Conservation (phyloP, 1,284 basidiomycete species). For the Ceratobasidium sp. region DNA sequence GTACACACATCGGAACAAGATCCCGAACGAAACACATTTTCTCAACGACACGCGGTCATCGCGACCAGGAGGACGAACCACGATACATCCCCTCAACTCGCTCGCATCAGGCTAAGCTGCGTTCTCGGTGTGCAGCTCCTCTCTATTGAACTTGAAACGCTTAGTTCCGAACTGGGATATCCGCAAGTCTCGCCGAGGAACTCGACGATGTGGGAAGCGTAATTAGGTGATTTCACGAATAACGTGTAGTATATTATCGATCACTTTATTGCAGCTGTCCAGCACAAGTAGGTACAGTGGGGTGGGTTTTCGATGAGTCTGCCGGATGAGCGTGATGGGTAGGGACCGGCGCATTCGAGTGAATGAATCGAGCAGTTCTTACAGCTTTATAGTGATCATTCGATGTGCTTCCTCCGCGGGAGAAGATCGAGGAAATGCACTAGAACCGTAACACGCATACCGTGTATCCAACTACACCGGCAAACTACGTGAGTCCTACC, state of each 20-base stretch:
- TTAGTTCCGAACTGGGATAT: slow-evolving; percentile 99
- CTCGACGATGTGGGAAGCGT: slow-evolving; percentile 98
- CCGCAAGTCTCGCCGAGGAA: slow-evolving; percentile 96
- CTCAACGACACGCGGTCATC: slow-evolving; percentile 97
- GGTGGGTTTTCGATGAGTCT: slow-evolving; percentile 93
- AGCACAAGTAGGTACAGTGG: slow-evolving; percentile 98
- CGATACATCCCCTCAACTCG: slow-evolving; percentile 94
- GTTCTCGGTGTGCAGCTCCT: slow-evolving; percentile 97
- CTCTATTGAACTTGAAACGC: slow-evolving; percentile 95
- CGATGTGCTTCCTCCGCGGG: slow-evolving; percentile 88
- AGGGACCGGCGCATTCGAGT: slow-evolving; percentile 98
- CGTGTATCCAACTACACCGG: slow-evolving; percentile 94
- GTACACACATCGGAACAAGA: slow-evolving; percentile 98
- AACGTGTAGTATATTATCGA: slow-evolving; percentile 91
- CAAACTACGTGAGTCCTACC: slow-evolving; percentile 82
- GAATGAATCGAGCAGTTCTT: slow-evolving; percentile 97
- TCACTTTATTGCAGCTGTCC: slow-evolving; percentile 98
- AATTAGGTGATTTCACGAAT: slow-evolving; percentile 97
- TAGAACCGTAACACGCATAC: slow-evolving; percentile 99
- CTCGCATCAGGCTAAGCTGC: slow-evolving; percentile 91
- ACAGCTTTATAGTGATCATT: slow-evolving; percentile 98
- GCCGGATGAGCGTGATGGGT: slow-evolving; percentile 98
- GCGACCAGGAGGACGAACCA: slow-evolving; percentile 94
- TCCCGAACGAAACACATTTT: slow-evolving; percentile 99
- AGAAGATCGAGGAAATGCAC: slow-evolving; percentile 95